A percentile compares a stretch with the other conserved stretches of the same genome.
These are phyloP conservation scores for Glutinoglossum americanum DNA, from an alignment of 495 filamentous ascomycete species.

Conservation along the genomic window DNA sequence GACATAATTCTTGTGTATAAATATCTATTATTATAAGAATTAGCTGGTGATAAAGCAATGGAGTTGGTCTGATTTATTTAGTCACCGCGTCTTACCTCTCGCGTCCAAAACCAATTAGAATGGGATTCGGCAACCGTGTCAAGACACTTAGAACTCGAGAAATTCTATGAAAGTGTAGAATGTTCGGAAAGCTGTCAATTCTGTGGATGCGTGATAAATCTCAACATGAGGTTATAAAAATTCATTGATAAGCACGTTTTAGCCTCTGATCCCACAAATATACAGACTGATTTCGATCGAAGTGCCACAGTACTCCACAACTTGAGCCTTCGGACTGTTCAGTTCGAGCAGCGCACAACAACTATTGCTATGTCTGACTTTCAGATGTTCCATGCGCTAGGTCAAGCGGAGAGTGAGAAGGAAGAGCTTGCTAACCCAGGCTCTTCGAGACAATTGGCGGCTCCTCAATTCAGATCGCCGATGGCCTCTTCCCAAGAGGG, in stretches of 20 bases:
- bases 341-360: background rate
- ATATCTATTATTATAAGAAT: background rate
- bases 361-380: constrained; percentile 44
- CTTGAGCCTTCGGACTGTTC: background rate
- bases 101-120: background rate
- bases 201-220: background rate
- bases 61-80: background rate
- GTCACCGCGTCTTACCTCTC: background rate
- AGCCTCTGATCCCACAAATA: background rate
- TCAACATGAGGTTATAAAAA: background rate
- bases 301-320: background rate
- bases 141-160: background rate
- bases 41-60: too few relatives aligned
- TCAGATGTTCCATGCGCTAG: constrained; percentile 55
- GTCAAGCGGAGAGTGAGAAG: constrained; percentile 22
- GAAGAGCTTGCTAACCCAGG: constrained; percentile 45
- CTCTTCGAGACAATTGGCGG: constrained; percentile 30
- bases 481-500: constrained; percentile 22
- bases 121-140: background rate
- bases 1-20: background rate
- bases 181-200: background rate
- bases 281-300: background rate
- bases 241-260: background rate
- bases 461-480: constrained; percentile 32
- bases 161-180: background rate